phyloP scores from a whole-genome alignment of 2,329 filamentous ascomycete species.

The Raffaelea ambrosiae region DNA sequence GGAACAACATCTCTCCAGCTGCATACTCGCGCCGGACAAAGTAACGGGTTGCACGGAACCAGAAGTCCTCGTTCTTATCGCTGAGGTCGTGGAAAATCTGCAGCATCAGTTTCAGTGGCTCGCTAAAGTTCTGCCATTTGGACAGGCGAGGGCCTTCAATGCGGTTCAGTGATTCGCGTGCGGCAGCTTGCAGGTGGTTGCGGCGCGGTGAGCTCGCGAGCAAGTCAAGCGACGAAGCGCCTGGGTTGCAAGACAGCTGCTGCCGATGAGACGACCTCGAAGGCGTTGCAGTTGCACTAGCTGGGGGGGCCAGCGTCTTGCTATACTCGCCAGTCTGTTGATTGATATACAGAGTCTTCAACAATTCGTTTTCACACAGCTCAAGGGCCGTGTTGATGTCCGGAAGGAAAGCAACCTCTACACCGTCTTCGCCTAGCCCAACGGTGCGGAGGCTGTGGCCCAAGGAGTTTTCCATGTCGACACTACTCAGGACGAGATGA shows the following conservation, averaged over 20 bases:
- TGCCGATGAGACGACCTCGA: slow-evolving; percentile 24
- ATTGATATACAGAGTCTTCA: slow-evolving; percentile 69
- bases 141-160: slow-evolving; percentile 49
- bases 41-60: slow-evolving; percentile 72
- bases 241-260: slow-evolving; percentile 28
- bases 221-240: slow-evolving; percentile 26
- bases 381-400: slow-evolving; percentile 90
- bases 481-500: slow-evolving; percentile 71
- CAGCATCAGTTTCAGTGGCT: slow-evolving; percentile 83
- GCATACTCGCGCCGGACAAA: slow-evolving; percentile 62
- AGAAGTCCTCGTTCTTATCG: slow-evolving; percentile 85
- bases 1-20: slow-evolving; percentile 67
- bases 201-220: slow-evolving; percentile 73
- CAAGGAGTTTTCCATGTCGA: slow-evolving; percentile 66
- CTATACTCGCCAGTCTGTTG: slow-evolving; percentile 42
- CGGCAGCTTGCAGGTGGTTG: slow-evolving; percentile 68
- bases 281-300: background rate
- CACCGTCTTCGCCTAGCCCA: slow-evolving; percentile 65
- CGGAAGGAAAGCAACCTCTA: slow-evolving; percentile 72
- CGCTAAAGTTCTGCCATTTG: slow-evolving; percentile 79
- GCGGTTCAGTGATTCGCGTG: slow-evolving; percentile 64
- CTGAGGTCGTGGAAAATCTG: slow-evolving; percentile 92
- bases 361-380: slow-evolving; percentile 86
- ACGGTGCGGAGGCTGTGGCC: slow-evolving; percentile 75
- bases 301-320: background rate